These are phyloP conservation scores for Volvox africanus DNA, from an alignment of 139 green algal genomes.

Conservation along the genomic window DNA sequence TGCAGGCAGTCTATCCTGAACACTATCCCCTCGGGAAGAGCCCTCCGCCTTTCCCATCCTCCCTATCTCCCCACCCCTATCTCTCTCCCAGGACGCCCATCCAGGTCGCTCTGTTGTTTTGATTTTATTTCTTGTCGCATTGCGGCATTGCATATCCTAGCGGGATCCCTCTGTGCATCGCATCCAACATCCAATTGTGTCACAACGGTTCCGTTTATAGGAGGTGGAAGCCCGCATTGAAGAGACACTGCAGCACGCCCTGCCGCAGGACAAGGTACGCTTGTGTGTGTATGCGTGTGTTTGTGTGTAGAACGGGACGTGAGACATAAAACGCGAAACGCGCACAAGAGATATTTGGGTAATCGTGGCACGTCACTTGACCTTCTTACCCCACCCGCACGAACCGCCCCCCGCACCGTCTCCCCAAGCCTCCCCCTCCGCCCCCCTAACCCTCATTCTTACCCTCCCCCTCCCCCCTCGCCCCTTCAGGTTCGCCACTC, in stretches of 20 bases:
- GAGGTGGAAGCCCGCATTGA: conserved; percentile 10
- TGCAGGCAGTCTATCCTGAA: too few relatives aligned
- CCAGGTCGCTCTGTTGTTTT: neutral
- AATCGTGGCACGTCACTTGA: neutral
- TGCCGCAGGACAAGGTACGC: conserved; percentile 11
- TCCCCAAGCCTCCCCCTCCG: neutral
- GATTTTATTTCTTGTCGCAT: neutral
- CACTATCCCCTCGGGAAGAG: too few relatives aligned
- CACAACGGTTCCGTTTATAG: neutral
- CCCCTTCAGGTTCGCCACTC: neutral
- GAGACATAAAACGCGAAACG: neutral
- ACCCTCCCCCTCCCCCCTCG: neutral
- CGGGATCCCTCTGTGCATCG: too few relatives aligned
- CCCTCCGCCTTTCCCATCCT: too few relatives aligned
- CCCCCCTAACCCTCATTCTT: too few relatives aligned
- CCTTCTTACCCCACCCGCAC: neutral
- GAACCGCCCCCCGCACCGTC: neutral
- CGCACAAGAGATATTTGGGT: neutral
- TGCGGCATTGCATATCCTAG: neutral
- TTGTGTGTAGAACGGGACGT: neutral
- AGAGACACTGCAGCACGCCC: neutral
- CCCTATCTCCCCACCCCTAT: too few relatives aligned
- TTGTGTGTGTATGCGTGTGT: neutral
- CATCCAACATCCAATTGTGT: neutral
- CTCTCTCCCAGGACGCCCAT: too few relatives aligned